These are phyloP conservation scores for Kodamaea kakaduensis DNA, from an alignment of 805 yeast genomes.

Conservation along the genomic window DNA sequence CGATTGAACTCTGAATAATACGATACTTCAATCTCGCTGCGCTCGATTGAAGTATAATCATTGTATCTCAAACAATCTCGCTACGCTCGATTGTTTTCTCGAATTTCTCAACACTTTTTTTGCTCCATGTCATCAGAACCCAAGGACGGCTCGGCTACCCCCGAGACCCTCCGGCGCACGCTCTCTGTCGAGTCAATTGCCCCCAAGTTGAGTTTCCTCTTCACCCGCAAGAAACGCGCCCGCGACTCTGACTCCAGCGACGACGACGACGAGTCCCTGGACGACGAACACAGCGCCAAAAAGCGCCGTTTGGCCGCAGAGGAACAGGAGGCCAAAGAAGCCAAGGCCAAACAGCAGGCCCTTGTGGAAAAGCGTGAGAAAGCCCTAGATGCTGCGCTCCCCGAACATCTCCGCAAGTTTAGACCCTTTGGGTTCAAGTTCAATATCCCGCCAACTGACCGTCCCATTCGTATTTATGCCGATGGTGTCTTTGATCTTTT, in stretches of 20 bases:
- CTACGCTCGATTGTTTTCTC: too few species aligned
- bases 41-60: too few species aligned
- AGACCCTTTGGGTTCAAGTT: conserved; percentile 77
- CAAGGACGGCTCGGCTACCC: too few species aligned
- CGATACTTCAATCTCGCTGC: too few species aligned
- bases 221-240: conserved; percentile 19
- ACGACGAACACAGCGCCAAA: conserved; percentile 15
- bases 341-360: too few species aligned
- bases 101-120: too few species aligned
- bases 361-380: conserved; percentile 50
- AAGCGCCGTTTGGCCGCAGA: conserved; percentile 23
- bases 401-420: conserved; percentile 66
- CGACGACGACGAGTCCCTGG: conserved; percentile 15
- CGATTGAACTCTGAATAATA: too few species aligned
- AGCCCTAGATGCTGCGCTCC: conserved; percentile 59
- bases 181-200: conserved; percentile 40
- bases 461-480: conserved; percentile 92
- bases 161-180: conserved; percentile 25
- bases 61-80: too few species aligned
- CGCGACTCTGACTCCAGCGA: conserved; percentile 12
- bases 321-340: conserved; percentile 25
- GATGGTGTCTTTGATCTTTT: conserved; percentile 97
- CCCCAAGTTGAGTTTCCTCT: conserved; percentile 32
- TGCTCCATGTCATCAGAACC: too few species aligned
- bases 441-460: conserved; percentile 77